Evolutionary conservation across 768 basidiomycete species (phyloP).

Genomic region (Boletus edulis): DNA sequence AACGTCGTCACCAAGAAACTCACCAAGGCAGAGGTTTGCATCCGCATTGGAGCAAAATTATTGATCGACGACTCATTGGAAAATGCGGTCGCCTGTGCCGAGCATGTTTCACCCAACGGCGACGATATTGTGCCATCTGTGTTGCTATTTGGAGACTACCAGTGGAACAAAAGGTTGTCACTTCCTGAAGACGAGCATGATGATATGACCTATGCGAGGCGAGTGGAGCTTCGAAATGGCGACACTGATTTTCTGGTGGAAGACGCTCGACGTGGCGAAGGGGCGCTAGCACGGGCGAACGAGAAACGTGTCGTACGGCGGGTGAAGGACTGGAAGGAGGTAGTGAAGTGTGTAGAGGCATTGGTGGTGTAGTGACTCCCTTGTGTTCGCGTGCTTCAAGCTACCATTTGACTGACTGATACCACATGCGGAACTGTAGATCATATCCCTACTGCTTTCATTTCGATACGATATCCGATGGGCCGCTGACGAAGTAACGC

Average conservation of each 20-base stretch:
- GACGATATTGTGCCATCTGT: slow-evolving; percentile 44
- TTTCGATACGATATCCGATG: too few species aligned
- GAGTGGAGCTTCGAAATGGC: slow-evolving; percentile 43
- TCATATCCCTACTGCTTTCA: too few species aligned
- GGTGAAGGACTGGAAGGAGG: slow-evolving; percentile 64
- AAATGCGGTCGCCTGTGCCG: slow-evolving; percentile 64
- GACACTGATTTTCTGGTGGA: slow-evolving; percentile 57
- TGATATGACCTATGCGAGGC: slow-evolving; percentile 53
- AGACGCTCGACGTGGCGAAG: slow-evolving; percentile 30
- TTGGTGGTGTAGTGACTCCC: not conserved
- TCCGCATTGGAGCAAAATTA: slow-evolving; percentile 57
- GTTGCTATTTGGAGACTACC: slow-evolving; percentile 72
- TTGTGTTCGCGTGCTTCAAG: too few species aligned
- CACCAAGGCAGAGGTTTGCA: slow-evolving; percentile 72
- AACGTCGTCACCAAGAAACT: slow-evolving; percentile 49
- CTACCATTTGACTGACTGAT: not conserved
- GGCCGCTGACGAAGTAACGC: too few species aligned
- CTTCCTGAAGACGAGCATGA: slow-evolving; percentile 42
- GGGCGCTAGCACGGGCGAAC: slow-evolving; percentile 45
- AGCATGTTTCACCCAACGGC: slow-evolving; percentile 16
- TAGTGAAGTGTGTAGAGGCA: slow-evolving; percentile 45
- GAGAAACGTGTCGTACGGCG: slow-evolving; percentile 45
- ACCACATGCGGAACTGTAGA: too few species aligned
- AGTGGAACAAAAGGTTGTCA: slow-evolving; percentile 69
- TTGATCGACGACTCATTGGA: slow-evolving; percentile 82